phyloP scores from a whole-genome alignment of 2,329 filamentous ascomycete species.

The Nothophaeocryptopus gaeumannii region DNA sequence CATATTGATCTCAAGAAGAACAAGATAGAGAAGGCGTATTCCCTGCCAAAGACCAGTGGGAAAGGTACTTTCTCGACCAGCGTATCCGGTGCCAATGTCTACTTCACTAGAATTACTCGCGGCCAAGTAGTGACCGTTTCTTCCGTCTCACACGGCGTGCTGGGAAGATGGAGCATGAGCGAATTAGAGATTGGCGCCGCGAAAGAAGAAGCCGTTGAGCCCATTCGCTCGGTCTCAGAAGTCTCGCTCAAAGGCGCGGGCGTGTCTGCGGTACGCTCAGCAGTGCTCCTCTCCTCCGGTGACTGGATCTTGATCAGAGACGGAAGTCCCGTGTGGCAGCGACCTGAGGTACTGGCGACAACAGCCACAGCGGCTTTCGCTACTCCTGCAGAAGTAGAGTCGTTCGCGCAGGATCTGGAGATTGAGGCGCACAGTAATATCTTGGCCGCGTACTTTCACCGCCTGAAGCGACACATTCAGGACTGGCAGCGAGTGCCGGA shows the following conservation, averaged over 20 bases:
- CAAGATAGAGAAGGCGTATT: constrained; percentile 72
- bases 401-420: constrained; percentile 75
- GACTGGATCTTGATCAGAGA: constrained; percentile 86
- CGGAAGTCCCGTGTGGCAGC: constrained; percentile 74
- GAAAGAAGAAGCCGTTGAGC: constrained; percentile 28
- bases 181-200: constrained; percentile 29
- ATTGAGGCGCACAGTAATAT: constrained; percentile 82
- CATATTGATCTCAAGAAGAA: constrained; percentile 72
- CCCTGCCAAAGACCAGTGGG: constrained; percentile 68
- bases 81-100: constrained; percentile 75
- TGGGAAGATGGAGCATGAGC: constrained; percentile 70
- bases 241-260: constrained; percentile 68
- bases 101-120: constrained; percentile 78
- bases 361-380: constrained; percentile 78
- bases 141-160: constrained; percentile 70
- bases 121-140: constrained; percentile 72
- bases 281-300: constrained; percentile 61
- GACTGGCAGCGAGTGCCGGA: constrained; percentile 75
- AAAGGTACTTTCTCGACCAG: constrained; percentile 75
- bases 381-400: constrained; percentile 62
- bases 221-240: constrained; percentile 73
- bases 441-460: constrained; percentile 79
- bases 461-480: constrained; percentile 74
- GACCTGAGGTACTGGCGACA: constrained; percentile 77
- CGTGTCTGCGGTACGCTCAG: constrained; percentile 74